phyloP scores from a whole-genome alignment of 352 stramenopile species.

The Hyaloperonospora brassicae region DNA sequence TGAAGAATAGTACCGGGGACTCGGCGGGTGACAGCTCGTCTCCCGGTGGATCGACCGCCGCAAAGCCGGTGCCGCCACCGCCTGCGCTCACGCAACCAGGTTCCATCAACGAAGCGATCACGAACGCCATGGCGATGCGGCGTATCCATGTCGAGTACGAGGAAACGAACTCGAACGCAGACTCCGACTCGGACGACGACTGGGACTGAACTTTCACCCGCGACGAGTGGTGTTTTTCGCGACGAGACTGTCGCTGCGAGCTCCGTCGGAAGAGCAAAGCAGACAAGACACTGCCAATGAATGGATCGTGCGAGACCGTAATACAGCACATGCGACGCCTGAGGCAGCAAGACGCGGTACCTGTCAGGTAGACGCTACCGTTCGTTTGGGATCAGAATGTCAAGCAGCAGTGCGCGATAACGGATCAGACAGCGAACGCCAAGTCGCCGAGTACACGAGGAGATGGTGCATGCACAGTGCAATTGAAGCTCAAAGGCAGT shows the following conservation, averaged over 20 bases:
- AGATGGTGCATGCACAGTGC: too few relatives aligned
- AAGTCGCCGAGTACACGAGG: too few relatives aligned
- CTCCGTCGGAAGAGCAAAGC: constrained; percentile 28
- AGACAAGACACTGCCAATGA: constrained; percentile 1
- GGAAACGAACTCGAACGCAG: constrained; percentile 43
- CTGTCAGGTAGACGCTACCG: constrained; percentile 7
- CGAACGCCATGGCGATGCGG: constrained; percentile 68
- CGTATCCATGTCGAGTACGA: constrained; percentile 81
- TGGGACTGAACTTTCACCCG: constrained; percentile 42
- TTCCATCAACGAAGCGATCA: constrained; percentile 74
- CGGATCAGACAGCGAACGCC: too few relatives aligned
- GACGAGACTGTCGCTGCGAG: constrained; percentile 9
- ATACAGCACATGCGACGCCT: constrained; percentile 24
- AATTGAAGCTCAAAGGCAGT: too few relatives aligned
- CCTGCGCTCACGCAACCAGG: constrained; percentile 32
- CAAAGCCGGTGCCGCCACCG: constrained; percentile 17
- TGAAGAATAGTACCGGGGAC: constrained; percentile 34
- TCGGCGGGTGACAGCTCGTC: constrained; percentile 4
- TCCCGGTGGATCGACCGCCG: constrained; percentile 13
- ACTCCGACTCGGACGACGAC: constrained; percentile 74
- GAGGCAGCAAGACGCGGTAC: too few relatives aligned
- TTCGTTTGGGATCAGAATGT: constrained; percentile 21
- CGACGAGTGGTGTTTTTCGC: constrained; percentile 6
- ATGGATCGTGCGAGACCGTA: constrained; percentile 14
- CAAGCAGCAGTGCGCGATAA: too few relatives aligned